Base-by-base conservation (phyloP, 495 filamentous ascomycete genomes). In the Lophiotrema nucula region DNA sequence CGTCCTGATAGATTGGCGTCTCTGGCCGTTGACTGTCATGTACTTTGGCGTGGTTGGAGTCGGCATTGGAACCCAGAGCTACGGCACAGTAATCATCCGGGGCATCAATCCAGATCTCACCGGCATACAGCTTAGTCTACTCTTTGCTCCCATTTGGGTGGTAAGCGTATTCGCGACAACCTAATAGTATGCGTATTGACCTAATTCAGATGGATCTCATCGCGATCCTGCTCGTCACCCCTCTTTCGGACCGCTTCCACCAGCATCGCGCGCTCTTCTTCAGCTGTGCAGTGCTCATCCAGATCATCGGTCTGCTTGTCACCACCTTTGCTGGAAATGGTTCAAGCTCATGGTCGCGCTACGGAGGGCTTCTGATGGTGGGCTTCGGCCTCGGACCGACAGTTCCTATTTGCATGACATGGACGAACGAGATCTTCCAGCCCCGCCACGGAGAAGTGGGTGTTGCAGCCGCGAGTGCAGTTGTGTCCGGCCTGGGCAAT, bases 31-130 rank as follows among this genome's bases (percentile, higher is more conserved):
- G 49, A 76, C 86, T 8, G 62, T 92, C 33, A 95, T 95, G 91
- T 96, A 96, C 71, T 95, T 96, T 71, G 90, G 90, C 15, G 90
- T 95, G 8, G 90, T 96, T 4, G 90, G 90, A 25, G 90, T 95
- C 5, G 90, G 90, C 0, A 93, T 95, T 48, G 90, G 90, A 37
- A 87, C 89, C 1, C 90, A 95, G 73, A 81, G 85, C 42, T 95
- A 95, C 66, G 88, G 85, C 47, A 92, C 84, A 2, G 79, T 95
- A 31, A 95, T 96, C 64, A 93, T 96, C 67, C 76, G 83, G 41
- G 82, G 83, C 3, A 92, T 89, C 53, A 84, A 93, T 64, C 79
- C 86, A 1, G 73, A 73, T 0, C 78, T 95, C 53, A 90, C 80
- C 4, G 83, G 83, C 16, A 79, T 95, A 23, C 77, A 90, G 35